phyloP scores from a whole-genome alignment of 2,329 filamentous ascomycete genomes.

The Ophiognomonia clavigignenti-juglandacearum region DNA sequence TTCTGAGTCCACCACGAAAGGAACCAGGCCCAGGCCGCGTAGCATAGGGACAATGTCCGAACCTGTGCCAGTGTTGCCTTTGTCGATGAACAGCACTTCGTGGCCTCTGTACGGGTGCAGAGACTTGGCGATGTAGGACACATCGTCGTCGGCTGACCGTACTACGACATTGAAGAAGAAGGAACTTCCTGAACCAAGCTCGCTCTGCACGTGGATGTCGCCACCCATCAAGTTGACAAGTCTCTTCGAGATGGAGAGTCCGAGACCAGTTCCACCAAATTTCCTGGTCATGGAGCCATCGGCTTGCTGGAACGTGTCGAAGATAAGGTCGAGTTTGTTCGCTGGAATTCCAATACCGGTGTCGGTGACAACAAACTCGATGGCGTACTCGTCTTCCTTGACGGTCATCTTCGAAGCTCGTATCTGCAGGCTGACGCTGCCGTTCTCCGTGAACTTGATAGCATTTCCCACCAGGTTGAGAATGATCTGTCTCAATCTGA shows the following conservation, averaged over 20 bases:
- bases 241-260: constrained; percentile 90
- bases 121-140: constrained; percentile 74
- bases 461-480: constrained; percentile 96
- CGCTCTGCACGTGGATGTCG: constrained; percentile 92
- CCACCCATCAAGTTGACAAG: constrained; percentile 95
- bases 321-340: constrained; percentile 94
- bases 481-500: constrained; percentile 93
- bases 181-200: constrained; percentile 83
- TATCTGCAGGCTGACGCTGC: constrained; percentile 93
- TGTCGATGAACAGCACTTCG: constrained; percentile 91
- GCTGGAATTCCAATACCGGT: constrained; percentile 95
- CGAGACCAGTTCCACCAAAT: constrained; percentile 91
- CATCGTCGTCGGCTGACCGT: constrained; percentile 74
- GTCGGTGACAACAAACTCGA: constrained; percentile 93
- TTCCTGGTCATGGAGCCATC: constrained; percentile 95
- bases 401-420: constrained; percentile 58
- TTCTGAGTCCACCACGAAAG: constrained; percentile 78
- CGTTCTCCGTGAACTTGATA: constrained; percentile 97
- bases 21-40: constrained; percentile 70
- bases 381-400: constrained; percentile 77
- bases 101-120: constrained; percentile 89
- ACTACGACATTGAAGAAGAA: constrained; percentile 97
- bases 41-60: constrained; percentile 76
- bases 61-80: constrained; percentile 73
- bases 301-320: constrained; percentile 98